Evolutionary conservation across 202 grass and related monocot genomes (phyloP), one percentile per base, ranked within the genome.

Genomic region (Bolboschoenoplectus hybrid): DNA sequence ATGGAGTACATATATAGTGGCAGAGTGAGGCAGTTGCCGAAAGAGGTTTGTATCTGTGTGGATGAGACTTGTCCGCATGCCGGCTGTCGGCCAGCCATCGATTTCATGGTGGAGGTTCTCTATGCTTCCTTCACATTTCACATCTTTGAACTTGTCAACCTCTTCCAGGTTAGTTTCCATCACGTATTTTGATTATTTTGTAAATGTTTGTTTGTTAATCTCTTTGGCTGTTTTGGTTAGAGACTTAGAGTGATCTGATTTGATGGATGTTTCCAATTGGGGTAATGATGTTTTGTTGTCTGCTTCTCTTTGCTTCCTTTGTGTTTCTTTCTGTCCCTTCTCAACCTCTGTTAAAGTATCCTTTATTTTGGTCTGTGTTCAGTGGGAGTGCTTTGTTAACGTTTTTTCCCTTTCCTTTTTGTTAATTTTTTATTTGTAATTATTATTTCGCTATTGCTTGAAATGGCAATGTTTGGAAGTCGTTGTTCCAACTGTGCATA

Each of bases 1-100:
- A 50, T 99, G 39, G 93, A 92, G 65, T 99, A 99, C 82, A 87
- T 99, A n/a, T 99, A 96, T 80, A 94, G 87, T 81, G 97, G 97
- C 66, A 87, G 89, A 87, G 85, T 94, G 57, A 80, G 56, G 19
- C 74, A 86, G 53, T 89, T 96, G 40, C 97, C 93, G 78, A 99
- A 74, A 85, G 81, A 38, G 64, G 89, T 90, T 14, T 99, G 90
- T 64, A 69, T 81, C 67, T 99, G 97, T 87, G 97, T 91, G 32
- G 97, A 99, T 78, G 92, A 90, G 0, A 89, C 56, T 1, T 99
- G 97, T 85, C 43, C 58, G 4, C 97, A 99, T 82, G 87, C 89
- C 39, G 90, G 90, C 0, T 99, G 97, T 87, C 88, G 88, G 50
- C 91, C 97, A 9, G 90, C 86, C 55, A 90, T 96, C 6, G 81